Evolutionary conservation across 176 grass and related monocot genomes (phyloP).

Genomic region (Musa acuminata): DNA sequence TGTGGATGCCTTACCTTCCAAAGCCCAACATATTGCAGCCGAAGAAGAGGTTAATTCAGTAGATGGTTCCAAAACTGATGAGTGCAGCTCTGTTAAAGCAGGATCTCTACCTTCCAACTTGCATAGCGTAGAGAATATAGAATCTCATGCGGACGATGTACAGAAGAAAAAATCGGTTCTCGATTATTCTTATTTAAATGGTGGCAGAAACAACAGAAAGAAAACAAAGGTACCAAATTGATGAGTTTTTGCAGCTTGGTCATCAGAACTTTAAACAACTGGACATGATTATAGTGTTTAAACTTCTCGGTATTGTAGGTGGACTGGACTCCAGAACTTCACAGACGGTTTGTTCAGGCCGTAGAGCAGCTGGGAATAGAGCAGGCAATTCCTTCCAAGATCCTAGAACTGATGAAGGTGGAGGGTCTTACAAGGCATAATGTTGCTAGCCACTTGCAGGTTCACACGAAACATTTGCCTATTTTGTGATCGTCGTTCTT

Average conservation of each 20-base stretch:
- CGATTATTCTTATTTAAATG: conserved; percentile 14
- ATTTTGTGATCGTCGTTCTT: neutral
- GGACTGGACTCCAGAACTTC: conserved; percentile 44
- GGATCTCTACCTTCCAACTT: neutral
- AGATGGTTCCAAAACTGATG: conserved; percentile 26
- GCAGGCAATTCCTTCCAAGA: conserved; percentile 49
- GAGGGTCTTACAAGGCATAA: conserved; percentile 42
- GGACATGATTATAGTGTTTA: neutral
- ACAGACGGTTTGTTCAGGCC: conserved; percentile 43
- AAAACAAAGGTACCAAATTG: conserved; percentile 28
- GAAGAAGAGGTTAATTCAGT: conserved; percentile 34
- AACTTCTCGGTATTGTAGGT: conserved; percentile 23
- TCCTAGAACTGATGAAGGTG: conserved; percentile 47
- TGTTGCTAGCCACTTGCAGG: conserved; percentile 45
- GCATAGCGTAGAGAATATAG: neutral
- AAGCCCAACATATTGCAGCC: neutral
- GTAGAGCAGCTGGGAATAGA: conserved; percentile 46
- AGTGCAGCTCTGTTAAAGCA: conserved; percentile 31
- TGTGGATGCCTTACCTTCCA: conserved; percentile 3
- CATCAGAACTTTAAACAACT: too few relatives aligned
- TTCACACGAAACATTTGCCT: neutral
- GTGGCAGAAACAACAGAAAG: conserved; percentile 30
- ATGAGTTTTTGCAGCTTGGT: too few relatives aligned
- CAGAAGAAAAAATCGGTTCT: conserved; percentile 21
- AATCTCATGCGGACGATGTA: neutral